Evolutionary conservation across 2,329 filamentous ascomycete species (phyloP).

Genomic region (Fusarium sp.): DNA sequence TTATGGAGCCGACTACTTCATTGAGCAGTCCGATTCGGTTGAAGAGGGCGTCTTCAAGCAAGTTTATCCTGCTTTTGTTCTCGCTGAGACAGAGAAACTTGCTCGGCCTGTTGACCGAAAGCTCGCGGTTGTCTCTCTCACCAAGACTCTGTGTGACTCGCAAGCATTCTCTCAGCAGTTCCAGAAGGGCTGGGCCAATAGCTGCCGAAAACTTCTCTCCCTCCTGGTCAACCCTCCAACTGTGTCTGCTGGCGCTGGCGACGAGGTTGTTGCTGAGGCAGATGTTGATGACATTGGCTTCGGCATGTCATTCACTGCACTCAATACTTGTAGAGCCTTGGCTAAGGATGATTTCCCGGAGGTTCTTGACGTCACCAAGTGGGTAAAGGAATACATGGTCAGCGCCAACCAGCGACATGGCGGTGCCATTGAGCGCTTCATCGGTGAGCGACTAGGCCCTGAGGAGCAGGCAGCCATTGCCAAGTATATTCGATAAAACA

Average conservation of each 20-base stretch:
- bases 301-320: constrained; percentile 91
- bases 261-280: constrained; percentile 85
- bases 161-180: constrained; percentile 85
- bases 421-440: constrained; percentile 78
- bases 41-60: constrained; percentile 85
- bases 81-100: constrained; percentile 90
- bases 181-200: constrained; percentile 90
- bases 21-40: constrained; percentile 83
- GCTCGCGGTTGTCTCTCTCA: constrained; percentile 90
- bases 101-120: constrained; percentile 91
- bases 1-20: constrained; percentile 93
- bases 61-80: constrained; percentile 87
- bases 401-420: constrained; percentile 80
- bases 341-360: constrained; percentile 87
- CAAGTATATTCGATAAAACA: constrained; percentile 61
- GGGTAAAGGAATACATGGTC: constrained; percentile 84
- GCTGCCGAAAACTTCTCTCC: constrained; percentile 89
- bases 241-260: constrained; percentile 73
- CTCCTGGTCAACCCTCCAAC: constrained; percentile 88
- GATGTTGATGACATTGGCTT: constrained; percentile 97
- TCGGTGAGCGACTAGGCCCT: constrained; percentile 76
- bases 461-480: constrained; percentile 69
- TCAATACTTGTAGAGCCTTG: constrained; percentile 88
- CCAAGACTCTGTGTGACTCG: constrained; percentile 91
- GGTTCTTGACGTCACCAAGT: constrained; percentile 82